Base-by-base conservation (phyloP, 345 rosid species). In the Arabis hirsuta region DNA sequence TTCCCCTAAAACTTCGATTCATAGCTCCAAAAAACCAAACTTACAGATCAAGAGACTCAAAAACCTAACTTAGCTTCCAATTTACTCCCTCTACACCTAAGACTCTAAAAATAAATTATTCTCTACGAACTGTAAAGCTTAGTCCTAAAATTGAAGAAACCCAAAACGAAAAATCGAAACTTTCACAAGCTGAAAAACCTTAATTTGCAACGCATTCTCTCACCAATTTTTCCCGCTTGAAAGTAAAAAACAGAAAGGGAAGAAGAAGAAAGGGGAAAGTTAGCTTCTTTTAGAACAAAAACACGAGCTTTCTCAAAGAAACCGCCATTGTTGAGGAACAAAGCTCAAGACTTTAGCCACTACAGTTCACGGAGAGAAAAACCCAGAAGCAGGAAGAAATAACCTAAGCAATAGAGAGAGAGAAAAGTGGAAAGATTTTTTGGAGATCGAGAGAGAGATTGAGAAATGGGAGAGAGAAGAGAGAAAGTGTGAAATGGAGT, bases 1-100 rank as follows among this genome's bases (percentile, higher is more conserved):
- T 85, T 47, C 84, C 77, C 89, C 96, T 92, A 85, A 90, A 90
- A 80, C 98, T 88, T 45, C 99, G 94, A 85, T 91, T 95, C 99
- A 90, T 92, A 16, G 32, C 79, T 62, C 67, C 32, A 72, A 76
- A 55, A 43, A 57, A 46, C 31, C 58, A 74, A 72, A 69, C 52
- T 61, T 59, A 71, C 72, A 54, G 76, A 81, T 76, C 80, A 74
- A 58, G 29, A 76, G 29, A 55, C 56, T 53, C 1, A 22, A 55
- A 41, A 58, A 67, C 83, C 77, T 67, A 77, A 73, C 73, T 68
- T 76, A 77, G 69, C 85, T 83, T 79, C 73, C 47, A 76, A 65
- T 76, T 76, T 73, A 81, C 83, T 69, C 78, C 46, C 58, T 50
- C 67, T 36, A 47, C 69, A 62, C 71, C 71, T 68, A 74, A 77